Percentiles rank a stretch among this genome's conserved stretches.
Evolutionary conservation across 2,329 filamentous ascomycete genomes (phyloP).

Genomic region (Hypomyces perniciosus): DNA sequence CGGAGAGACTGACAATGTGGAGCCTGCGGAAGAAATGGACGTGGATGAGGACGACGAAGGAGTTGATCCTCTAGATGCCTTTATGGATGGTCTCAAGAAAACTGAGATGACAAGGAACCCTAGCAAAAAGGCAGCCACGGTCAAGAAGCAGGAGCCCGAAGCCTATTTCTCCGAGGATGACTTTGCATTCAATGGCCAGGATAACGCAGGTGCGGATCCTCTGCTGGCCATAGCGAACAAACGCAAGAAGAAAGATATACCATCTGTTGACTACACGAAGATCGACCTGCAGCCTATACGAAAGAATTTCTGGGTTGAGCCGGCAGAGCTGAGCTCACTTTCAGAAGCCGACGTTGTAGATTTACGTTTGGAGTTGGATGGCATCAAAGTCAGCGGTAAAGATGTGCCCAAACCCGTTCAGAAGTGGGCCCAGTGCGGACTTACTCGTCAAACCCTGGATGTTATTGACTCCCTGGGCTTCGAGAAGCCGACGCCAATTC

Average conservation of each 20-base stretch:
- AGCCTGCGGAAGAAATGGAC: constrained; percentile 44
- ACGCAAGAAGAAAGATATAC: constrained; percentile 95
- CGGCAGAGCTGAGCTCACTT: constrained; percentile 74
- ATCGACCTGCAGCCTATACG: constrained; percentile 78
- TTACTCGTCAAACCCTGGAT: constrained; percentile 80
- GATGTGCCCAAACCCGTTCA: constrained; percentile 89
- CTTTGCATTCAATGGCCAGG: constrained; percentile 46
- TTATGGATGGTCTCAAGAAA: constrained; percentile 69
- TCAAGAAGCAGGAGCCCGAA: constrained; percentile 63
- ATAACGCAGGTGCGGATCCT: constrained; percentile 40
- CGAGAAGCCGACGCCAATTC: constrained; percentile 85
- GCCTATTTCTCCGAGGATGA: constrained; percentile 89
- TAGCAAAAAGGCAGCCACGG: constrained; percentile 23
- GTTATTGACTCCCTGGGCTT: constrained; percentile 77
- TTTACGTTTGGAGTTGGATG: constrained; percentile 81
- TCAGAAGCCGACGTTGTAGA: constrained; percentile 78
- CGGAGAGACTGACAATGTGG: background rate
- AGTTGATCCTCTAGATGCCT: constrained; percentile 90
- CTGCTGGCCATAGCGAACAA: constrained; percentile 52
- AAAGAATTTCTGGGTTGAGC: constrained; percentile 93
- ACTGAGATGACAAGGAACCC: constrained; percentile 41
- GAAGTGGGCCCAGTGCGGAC: constrained; percentile 93
- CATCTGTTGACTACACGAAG: constrained; percentile 78
- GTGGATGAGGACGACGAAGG: constrained; percentile 53
- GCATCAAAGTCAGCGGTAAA: constrained; percentile 86